Evolutionary conservation across 2,329 filamentous ascomycete genomes (phyloP).

Genomic region (Ophiosphaerella korrae): DNA sequence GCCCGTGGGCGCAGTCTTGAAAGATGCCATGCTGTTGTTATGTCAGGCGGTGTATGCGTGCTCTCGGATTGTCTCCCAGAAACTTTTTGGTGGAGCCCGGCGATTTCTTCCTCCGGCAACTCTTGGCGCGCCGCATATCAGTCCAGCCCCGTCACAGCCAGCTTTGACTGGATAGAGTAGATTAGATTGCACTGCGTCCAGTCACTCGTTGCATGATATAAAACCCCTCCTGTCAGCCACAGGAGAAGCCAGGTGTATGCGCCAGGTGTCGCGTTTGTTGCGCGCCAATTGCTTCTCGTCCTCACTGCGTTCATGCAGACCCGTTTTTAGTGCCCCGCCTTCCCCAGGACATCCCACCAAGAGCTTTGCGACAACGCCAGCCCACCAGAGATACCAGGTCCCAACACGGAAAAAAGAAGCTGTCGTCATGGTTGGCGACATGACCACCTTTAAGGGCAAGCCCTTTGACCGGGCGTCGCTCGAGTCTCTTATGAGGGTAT

Average conservation of each 20-base stretch:
- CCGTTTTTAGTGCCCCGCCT: constrained; percentile 42
- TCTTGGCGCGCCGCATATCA: constrained; percentile 19
- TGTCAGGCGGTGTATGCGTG: not conserved
- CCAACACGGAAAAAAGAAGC: constrained; percentile 33
- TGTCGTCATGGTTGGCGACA: constrained; percentile 38
- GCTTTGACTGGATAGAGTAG: constrained; percentile 4
- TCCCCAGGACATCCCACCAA: constrained; percentile 35
- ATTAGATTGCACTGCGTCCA: not conserved
- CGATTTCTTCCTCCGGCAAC: constrained; percentile 15
- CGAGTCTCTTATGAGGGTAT: constrained; percentile 84
- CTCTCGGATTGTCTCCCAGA: not conserved
- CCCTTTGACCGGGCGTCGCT: constrained; percentile 81
- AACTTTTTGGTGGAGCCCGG: constrained; percentile 24
- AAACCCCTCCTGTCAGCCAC: not conserved
- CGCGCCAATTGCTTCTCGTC: constrained; percentile 40
- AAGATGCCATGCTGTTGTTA: constrained; percentile 54
- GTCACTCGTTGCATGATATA: not conserved
- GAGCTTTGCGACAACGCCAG: constrained; percentile 42
- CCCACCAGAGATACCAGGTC: constrained; percentile 34
- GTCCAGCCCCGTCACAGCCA: constrained; percentile 11
- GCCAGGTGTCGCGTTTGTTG: constrained; percentile 46
- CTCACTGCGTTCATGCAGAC: constrained; percentile 29
- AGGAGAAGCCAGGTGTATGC: constrained; percentile 42
- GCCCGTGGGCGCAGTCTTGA: constrained; percentile 53
- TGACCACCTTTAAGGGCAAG: constrained; percentile 73